Conservation (phyloP, 345 rosid species). For the Eucalyptus coolabah region DNA sequence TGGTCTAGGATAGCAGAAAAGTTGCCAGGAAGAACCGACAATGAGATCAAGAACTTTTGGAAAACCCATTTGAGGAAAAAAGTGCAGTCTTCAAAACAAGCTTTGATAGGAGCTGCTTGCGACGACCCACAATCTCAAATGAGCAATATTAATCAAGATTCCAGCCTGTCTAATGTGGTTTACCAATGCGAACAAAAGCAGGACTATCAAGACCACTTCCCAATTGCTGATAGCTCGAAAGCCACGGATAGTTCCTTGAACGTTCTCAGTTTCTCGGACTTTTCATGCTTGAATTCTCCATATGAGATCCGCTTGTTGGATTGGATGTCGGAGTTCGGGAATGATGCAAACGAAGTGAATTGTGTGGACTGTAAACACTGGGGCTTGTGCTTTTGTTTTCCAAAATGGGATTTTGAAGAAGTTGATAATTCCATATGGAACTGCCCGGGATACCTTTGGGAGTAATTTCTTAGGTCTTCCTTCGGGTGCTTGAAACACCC, state of each 20-base stretch:
- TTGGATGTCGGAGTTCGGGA: constrained; percentile 37
- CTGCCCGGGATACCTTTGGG: not conserved
- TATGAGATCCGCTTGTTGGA: constrained; percentile 31
- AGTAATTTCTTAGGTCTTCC: not conserved
- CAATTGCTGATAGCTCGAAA: not conserved
- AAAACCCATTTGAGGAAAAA: constrained; percentile 50
- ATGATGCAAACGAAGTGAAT: constrained; percentile 9
- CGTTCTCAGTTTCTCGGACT: not conserved
- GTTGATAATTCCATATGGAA: not conserved
- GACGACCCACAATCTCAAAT: not conserved
- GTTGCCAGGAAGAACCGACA: constrained; percentile 16
- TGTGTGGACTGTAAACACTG: not conserved
- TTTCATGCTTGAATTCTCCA: constrained; percentile 20
- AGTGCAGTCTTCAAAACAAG: constrained; percentile 19
- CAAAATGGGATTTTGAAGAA: not conserved
- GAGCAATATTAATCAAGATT: not conserved
- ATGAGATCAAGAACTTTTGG: not conserved
- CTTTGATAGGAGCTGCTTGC: not conserved
- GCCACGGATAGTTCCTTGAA: not conserved
- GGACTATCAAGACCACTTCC: not conserved
- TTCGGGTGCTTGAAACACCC: not conserved
- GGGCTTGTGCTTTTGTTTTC: not conserved
- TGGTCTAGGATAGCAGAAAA: constrained; percentile 64
- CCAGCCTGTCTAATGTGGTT: not conserved
- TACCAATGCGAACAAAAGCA: not conserved